These are phyloP conservation scores for Rhodosporidiobolus odoratus DNA, from an alignment of 768 basidiomycete species.

Conservation along the genomic window DNA sequence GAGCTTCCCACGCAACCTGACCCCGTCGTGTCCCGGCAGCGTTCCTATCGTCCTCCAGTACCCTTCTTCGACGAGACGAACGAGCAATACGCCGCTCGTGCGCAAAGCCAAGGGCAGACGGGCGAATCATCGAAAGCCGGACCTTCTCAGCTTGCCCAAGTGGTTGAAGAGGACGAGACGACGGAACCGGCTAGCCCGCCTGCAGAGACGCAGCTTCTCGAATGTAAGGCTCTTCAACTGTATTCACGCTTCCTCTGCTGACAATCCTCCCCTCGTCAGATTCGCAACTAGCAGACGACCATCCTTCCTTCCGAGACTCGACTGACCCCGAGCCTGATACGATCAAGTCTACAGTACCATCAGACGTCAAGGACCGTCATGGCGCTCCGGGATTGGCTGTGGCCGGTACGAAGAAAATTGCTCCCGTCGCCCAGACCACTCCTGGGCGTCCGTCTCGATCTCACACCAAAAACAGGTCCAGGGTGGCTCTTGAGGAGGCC, in stretches of 20 bases:
- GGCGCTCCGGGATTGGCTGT: too few relatives aligned
- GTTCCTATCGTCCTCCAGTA: slow-evolving; percentile 18
- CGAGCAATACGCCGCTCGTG: slow-evolving; percentile 5
- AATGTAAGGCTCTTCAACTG: slow-evolving; percentile 1
- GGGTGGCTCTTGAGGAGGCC: not conserved
- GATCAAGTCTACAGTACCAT: not conserved
- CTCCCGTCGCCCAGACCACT: too few relatives aligned
- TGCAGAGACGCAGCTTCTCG: slow-evolving; percentile 26
- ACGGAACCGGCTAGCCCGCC: too few relatives aligned
- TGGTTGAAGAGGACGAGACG: not conserved
- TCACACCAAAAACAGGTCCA: not conserved
- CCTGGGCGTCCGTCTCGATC: too few relatives aligned
- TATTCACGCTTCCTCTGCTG: not conserved
- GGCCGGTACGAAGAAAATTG: too few relatives aligned
- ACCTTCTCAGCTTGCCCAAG: not conserved
- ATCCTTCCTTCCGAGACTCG: not conserved
- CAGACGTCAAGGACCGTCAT: too few relatives aligned
- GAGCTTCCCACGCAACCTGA: slow-evolving; percentile 22
- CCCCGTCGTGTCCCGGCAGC: slow-evolving; percentile 28
- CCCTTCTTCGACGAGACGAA: slow-evolving; percentile 18
- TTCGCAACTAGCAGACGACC: slow-evolving; percentile 1
- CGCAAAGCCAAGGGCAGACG: too few relatives aligned
- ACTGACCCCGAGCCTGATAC: not conserved
- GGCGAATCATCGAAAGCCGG: not conserved
- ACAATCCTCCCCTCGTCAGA: not conserved